Percentiles rank a stretch among this genome's conserved stretches.
These are phyloP conservation scores for Eucalyptus cloeziana DNA, from an alignment of 345 rosid genomes.

Conservation along the genomic window DNA sequence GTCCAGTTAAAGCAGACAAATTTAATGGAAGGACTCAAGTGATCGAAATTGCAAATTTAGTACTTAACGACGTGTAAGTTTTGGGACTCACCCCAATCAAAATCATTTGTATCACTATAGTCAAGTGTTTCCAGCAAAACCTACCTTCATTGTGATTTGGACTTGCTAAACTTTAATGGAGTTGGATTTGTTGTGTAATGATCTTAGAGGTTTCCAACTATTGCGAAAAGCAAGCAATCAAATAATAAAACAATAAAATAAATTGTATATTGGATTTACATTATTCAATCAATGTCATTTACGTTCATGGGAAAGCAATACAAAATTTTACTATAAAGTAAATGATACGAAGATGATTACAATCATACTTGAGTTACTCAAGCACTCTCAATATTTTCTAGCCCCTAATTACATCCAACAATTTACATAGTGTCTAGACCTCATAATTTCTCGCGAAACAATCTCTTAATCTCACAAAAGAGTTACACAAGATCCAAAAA, in stretches of 20 bases:
- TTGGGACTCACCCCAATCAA: background rate
- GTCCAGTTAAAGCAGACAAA: background rate
- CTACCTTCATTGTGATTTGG: background rate
- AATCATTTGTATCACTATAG: background rate
- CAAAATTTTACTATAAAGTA: background rate
- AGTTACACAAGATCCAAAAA: background rate
- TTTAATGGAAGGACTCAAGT: background rate
- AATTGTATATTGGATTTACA: background rate
- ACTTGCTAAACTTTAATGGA: background rate
- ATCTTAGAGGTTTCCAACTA: background rate
- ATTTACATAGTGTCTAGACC: background rate
- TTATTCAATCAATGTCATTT: background rate
- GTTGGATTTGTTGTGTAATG: background rate
- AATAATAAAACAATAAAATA: too few species aligned
- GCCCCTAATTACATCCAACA: background rate
- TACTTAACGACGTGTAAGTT: background rate
- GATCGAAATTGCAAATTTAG: background rate
- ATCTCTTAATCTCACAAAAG: background rate
- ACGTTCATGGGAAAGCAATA: background rate
- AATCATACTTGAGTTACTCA: background rate
- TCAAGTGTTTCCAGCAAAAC: background rate
- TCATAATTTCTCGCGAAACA: background rate
- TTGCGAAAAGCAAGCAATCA: background rate
- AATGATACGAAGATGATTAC: fast-evolving
- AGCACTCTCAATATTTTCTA: background rate